A percentile compares a stretch with the other conserved stretches of the same genome.
phyloP scores from a whole-genome alignment of 2,329 filamentous ascomycete species.

The Aspergillus sp. region DNA sequence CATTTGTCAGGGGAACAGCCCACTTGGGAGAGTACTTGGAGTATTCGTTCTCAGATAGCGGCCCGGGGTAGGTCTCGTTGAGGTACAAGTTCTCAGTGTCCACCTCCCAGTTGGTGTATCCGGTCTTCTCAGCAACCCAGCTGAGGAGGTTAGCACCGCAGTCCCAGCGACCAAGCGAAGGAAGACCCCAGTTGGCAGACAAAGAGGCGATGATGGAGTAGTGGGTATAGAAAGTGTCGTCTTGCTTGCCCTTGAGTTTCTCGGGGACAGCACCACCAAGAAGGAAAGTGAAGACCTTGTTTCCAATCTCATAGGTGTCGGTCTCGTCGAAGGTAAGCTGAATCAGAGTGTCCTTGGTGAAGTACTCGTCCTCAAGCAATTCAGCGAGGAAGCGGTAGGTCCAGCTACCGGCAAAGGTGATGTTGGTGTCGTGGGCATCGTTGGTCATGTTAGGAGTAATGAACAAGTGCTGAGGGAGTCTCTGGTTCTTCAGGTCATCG shows the following conservation, averaged over 20 bases:
- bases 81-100: constrained; percentile 40
- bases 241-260: constrained; percentile 58
- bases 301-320: constrained; percentile 60
- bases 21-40: constrained; percentile 21
- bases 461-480: constrained; percentile 62
- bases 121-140: constrained; percentile 54
- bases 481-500: constrained; percentile 55
- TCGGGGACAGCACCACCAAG: constrained; percentile 67
- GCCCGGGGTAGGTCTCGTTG: constrained; percentile 51
- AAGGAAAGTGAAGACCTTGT: constrained; percentile 63
- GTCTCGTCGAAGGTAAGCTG: constrained; percentile 80
- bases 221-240: constrained; percentile 65
- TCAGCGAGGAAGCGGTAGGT: constrained; percentile 61
- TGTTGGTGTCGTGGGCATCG: constrained; percentile 67
- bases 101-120: constrained; percentile 44
- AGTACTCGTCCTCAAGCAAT: constrained; percentile 61
- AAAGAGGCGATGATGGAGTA: constrained; percentile 65
- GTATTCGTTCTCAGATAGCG: constrained; percentile 20
- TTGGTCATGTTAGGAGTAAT: constrained; percentile 51
- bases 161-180: constrained; percentile 64
- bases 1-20: constrained; percentile 26
- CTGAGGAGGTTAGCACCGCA: constrained; percentile 64
- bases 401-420: constrained; percentile 64
- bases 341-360: constrained; percentile 72
- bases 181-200: constrained; percentile 62